Evolutionary conservation across 176 grass and related monocot species (phyloP).

Genomic region (Rhynchospora breviuscula): DNA sequence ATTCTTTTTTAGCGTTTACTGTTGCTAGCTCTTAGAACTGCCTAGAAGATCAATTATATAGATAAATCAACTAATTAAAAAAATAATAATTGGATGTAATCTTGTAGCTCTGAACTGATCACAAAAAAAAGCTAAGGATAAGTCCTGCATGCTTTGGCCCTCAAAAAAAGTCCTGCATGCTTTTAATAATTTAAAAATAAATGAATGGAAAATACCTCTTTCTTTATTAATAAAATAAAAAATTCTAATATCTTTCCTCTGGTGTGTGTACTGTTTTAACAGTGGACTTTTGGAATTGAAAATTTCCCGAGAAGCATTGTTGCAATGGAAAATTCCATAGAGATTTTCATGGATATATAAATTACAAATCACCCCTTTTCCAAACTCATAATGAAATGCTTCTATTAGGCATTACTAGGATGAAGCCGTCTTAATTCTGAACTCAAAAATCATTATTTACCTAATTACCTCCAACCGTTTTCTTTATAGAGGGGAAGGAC

Average conservation of each 20-base stretch:
- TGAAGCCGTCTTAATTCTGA: not conserved
- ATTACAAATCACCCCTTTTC: not conserved
- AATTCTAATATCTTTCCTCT: not conserved
- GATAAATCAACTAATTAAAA: not conserved
- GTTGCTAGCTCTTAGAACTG: not conserved
- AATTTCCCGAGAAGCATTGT: conserved; percentile 1
- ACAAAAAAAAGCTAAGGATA: no score
- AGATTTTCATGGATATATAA: not conserved
- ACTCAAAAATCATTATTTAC: not conserved
- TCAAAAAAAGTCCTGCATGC: no score
- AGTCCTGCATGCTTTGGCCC: no score
- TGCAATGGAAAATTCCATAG: not conserved
- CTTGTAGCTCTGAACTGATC: no score
- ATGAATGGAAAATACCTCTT: no score
- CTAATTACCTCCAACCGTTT: not conserved
- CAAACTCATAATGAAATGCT: not conserved
- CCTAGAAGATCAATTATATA: not conserved
- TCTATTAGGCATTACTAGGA: not conserved
- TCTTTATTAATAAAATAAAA: no score
- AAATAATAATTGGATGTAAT: not conserved
- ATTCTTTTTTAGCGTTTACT: not conserved
- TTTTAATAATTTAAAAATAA: no score
- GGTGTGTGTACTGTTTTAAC: not conserved
- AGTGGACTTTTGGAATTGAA: not conserved
- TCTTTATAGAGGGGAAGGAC: not conserved